Percentiles rank a stretch among this genome's conserved stretches.
These are phyloP conservation scores for Starmerella floris DNA, from an alignment of 805 yeast genomes.

Conservation along the genomic window DNA sequence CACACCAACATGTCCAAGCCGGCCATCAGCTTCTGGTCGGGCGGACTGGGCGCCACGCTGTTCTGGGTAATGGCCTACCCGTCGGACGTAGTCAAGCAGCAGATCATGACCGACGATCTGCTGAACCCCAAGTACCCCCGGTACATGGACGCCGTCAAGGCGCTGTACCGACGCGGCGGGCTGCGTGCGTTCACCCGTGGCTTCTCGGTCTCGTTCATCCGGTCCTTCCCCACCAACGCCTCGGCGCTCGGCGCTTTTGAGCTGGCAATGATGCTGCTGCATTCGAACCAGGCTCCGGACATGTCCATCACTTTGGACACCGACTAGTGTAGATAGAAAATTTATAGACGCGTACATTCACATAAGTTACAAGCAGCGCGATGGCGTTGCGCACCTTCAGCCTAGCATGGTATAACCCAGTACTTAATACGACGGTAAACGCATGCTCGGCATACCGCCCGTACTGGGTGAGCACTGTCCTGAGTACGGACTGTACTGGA, in stretches of 20 bases:
- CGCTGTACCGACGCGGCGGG: constrained; percentile 49
- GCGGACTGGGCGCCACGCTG: constrained; percentile 66
- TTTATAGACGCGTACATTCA: no score
- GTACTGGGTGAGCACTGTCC: no score
- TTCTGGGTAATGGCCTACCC: constrained; percentile 89
- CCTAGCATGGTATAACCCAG: no score
- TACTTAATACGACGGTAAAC: no score
- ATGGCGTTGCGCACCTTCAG: no score
- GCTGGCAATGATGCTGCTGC: constrained; percentile 42
- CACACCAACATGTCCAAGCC: constrained; percentile 56
- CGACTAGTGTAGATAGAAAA: constrained; percentile 1
- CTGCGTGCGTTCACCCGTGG: constrained; percentile 64
- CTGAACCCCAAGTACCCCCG: constrained; percentile 54
- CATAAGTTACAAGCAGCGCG: no score
- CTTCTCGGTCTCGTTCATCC: constrained; percentile 57
- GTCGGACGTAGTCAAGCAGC: constrained; percentile 76
- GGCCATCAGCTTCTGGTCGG: constrained; percentile 78
- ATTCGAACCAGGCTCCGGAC: constrained; percentile 1
- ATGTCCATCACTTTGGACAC: constrained; percentile 5
- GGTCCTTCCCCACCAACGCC: constrained; percentile 90
- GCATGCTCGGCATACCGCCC: no score
- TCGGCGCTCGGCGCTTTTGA: constrained; percentile 86
- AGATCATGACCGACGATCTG: constrained; percentile 67
- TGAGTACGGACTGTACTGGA: no score
- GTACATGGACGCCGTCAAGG: constrained; percentile 59